phyloP scores from a whole-genome alignment of 106 monocot species.

The Acanthochlamys bracteata region DNA sequence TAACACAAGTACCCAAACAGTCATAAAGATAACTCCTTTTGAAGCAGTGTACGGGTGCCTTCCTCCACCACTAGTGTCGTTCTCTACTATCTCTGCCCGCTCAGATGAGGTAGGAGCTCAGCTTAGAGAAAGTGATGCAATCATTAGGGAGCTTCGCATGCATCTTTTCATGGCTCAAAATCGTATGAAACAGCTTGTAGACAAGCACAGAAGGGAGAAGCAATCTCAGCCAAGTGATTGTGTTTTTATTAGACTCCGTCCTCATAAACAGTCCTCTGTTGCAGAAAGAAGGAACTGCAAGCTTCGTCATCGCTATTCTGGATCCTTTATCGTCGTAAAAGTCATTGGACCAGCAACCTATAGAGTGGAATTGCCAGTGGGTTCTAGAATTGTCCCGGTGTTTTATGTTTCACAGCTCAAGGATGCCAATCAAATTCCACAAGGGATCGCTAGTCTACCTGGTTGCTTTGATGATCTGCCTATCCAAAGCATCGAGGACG shows the following conservation, averaged over 20 bases:
- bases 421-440: not conserved
- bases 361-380: not conserved
- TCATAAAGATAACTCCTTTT: not conserved
- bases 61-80: not conserved
- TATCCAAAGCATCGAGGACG: too few species aligned
- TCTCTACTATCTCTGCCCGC: not conserved
- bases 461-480: too few species aligned
- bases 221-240: not conserved
- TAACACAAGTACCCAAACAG: not conserved
- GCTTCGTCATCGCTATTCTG: not conserved
- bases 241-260: not conserved
- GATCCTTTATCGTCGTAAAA: not conserved
- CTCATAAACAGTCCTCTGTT: not conserved
- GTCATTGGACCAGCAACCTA: not conserved
- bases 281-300: not conserved
- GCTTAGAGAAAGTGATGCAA: not conserved
- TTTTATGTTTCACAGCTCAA: not conserved
- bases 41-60: not conserved
- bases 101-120: not conserved
- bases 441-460: too few species aligned
- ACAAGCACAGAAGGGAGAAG: not conserved
- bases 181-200: not conserved
- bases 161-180: not conserved
- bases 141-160: not conserved
- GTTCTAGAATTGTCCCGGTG: not conserved